Base-by-base conservation (phyloP, 768 basidiomycete genomes). In the Nevesoporus exiguus region DNA sequence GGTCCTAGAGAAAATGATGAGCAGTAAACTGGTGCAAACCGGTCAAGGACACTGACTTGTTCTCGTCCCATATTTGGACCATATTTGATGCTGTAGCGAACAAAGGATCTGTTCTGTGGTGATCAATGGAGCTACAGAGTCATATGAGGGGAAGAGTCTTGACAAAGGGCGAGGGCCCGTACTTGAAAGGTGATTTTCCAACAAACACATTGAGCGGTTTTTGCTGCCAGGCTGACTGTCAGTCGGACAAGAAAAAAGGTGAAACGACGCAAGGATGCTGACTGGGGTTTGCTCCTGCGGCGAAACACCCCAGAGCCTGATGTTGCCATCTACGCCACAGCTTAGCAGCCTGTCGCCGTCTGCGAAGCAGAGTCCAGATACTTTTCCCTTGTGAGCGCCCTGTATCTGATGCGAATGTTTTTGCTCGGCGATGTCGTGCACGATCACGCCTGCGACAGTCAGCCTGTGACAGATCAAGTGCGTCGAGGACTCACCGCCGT, bases 41-140 rank as follows among this genome's bases (percentile, higher is more conserved):
- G 22, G 21, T 15, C 39, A 40, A 42, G 31, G 39, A 31, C 10
- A 60, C 2, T 15, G 33, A 93, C 90, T 93, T 93, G 34, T 88
- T 95, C 71, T 98, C 93, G 62, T 99, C 97, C 97, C 97, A 99
- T 60, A 99, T 80, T 69, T 98, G 96, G 7, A 99, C 94, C 45
- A 82, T 80, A 61, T 88, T 92, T 0, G 93, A 96, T 2, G 93
- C 94, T 0, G 96, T 95, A 0, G 94, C 96, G 62, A 99, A 99
- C 5, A 93, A 71, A n/a, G 87, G 77, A 54, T 95, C 90, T 33
- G 83, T 82, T 43, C 88, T 81, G 67, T 98, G 97, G 66, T 98
- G 97, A 62, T 98, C 93, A 71, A 99, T 90, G 41, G 89, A 88
- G 65, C 94, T 96, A 62, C 7, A 31, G 34, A 51, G 43, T 41